These are phyloP conservation scores for Ruellia speciosa DNA, from an alignment of 305 asterid genomes.

Conservation along the genomic window DNA sequence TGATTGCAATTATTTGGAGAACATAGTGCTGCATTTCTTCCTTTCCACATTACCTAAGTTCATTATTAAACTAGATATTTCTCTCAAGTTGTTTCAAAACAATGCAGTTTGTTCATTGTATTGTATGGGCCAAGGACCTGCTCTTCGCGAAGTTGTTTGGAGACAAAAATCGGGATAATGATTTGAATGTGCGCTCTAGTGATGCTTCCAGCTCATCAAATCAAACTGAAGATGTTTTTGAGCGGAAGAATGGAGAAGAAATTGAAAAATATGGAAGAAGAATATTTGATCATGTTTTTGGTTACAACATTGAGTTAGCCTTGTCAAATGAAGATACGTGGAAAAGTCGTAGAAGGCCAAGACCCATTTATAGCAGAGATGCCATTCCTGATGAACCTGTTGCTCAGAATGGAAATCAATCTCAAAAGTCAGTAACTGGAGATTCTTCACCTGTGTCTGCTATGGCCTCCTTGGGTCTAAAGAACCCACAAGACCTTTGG, in stretches of 20 bases:
- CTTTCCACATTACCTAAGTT: conserved; percentile 9
- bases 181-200: conserved; percentile 71
- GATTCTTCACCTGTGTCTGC: conserved; percentile 62
- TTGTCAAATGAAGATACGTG: conserved; percentile 86
- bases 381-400: conserved; percentile 35
- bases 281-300: conserved; percentile 93
- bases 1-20: conserved; percentile 9
- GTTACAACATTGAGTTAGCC: conserved; percentile 83
- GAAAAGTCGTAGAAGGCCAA: conserved; percentile 80
- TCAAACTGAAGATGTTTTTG: conserved; percentile 67
- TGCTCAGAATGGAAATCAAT: conserved; percentile 65
- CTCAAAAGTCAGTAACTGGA: conserved; percentile 29
- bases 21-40: conserved; percentile 8
- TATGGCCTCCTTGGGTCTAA: conserved; percentile 72
- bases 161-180: conserved; percentile 84
- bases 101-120: conserved; percentile 92
- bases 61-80: background rate
- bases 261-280: conserved; percentile 73
- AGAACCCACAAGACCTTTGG: conserved; percentile 92
- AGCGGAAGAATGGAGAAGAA: conserved; percentile 52
- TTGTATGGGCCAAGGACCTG: conserved; percentile 98
- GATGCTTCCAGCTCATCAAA: conserved; percentile 72
- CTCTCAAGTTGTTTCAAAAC: conserved; percentile 19
- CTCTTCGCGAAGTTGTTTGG: conserved; percentile 94
- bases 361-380: conserved; percentile 76